These are phyloP conservation scores for Tremella yokohamensis DNA, from an alignment of 768 basidiomycete species.

Conservation along the genomic window DNA sequence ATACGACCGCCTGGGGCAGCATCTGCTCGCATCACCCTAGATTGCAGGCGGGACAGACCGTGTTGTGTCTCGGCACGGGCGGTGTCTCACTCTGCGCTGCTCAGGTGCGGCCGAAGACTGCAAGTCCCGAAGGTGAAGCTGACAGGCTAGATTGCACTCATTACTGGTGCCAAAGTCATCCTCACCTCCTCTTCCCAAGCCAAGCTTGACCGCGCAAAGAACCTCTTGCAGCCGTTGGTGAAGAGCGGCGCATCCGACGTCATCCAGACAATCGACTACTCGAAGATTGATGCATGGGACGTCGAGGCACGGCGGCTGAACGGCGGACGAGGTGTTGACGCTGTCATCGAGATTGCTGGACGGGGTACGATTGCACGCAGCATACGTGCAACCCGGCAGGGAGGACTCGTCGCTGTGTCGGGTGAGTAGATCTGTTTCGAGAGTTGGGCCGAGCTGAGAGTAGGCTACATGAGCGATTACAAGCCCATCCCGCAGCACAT, in stretches of 20 bases:
- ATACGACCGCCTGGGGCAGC: constrained; percentile 64
- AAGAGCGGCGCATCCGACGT: constrained; percentile 21
- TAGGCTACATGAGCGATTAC: constrained; percentile 40
- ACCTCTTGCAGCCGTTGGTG: constrained; percentile 58
- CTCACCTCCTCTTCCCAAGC: constrained; percentile 65
- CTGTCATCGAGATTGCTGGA: constrained; percentile 44
- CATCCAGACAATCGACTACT: constrained; percentile 60
- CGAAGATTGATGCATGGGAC: constrained; percentile 61
- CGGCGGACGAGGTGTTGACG: constrained; percentile 38
- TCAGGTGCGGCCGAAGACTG: constrained; percentile 29
- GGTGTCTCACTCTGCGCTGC: constrained; percentile 55
- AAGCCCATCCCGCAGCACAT: constrained; percentile 27
- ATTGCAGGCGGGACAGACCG: constrained; percentile 61
- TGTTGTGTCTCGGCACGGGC: constrained; percentile 50
- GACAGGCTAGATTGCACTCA: constrained; percentile 59
- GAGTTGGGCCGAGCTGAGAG: not conserved
- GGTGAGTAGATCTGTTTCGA: not conserved
- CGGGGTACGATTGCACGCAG: constrained; percentile 35
- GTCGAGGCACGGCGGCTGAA: constrained; percentile 55
- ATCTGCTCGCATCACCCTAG: constrained; percentile 52
- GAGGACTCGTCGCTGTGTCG: constrained; percentile 42
- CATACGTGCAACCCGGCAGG: constrained; percentile 31
- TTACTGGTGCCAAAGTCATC: constrained; percentile 64
- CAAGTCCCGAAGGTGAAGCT: too few species aligned
- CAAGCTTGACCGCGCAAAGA: constrained; percentile 56